These are phyloP conservation scores for Persicaria maculosa DNA, from an alignment of 148 eudicot species.

Conservation along the genomic window DNA sequence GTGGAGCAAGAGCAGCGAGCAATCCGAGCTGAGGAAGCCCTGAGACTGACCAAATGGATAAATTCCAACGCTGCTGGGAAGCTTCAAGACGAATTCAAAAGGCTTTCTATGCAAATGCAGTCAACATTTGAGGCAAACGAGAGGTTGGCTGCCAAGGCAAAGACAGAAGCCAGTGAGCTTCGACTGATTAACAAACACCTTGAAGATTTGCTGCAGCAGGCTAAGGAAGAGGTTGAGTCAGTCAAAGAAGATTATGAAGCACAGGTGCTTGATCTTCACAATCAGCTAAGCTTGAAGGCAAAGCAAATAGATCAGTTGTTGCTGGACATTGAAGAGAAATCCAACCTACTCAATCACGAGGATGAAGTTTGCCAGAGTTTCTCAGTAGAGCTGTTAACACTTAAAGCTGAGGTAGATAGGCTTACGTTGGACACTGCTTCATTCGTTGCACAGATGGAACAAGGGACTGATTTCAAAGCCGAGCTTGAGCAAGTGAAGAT, in stretches of 20 bases:
- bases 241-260: slow-evolving; percentile 49
- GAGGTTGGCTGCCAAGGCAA: slow-evolving; percentile 55
- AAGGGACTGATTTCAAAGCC: slow-evolving; percentile 22
- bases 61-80: slow-evolving; percentile 72
- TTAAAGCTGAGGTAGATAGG: slow-evolving; percentile 40
- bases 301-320: slow-evolving; percentile 30
- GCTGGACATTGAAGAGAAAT: slow-evolving; percentile 36
- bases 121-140: slow-evolving; percentile 75
- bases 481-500: slow-evolving; percentile 36
- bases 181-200: slow-evolving; percentile 45
- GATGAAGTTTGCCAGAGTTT: slow-evolving; percentile 32
- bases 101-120: slow-evolving; percentile 60
- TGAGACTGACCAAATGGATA: slow-evolving; percentile 55
- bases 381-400: slow-evolving; percentile 33
- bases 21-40: slow-evolving; percentile 67
- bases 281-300: slow-evolving; percentile 35
- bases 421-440: slow-evolving; percentile 35
- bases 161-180: slow-evolving; percentile 69
- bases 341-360: slow-evolving; percentile 27
- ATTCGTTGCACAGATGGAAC: slow-evolving; percentile 30
- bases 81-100: slow-evolving; percentile 75
- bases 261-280: slow-evolving; percentile 35
- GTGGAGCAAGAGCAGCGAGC: slow-evolving; percentile 89
- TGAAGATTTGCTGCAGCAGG: slow-evolving; percentile 47
- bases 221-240: slow-evolving; percentile 45